phyloP scores from a whole-genome alignment of 2,329 filamentous ascomycete species.

The Septoria linicola region DNA sequence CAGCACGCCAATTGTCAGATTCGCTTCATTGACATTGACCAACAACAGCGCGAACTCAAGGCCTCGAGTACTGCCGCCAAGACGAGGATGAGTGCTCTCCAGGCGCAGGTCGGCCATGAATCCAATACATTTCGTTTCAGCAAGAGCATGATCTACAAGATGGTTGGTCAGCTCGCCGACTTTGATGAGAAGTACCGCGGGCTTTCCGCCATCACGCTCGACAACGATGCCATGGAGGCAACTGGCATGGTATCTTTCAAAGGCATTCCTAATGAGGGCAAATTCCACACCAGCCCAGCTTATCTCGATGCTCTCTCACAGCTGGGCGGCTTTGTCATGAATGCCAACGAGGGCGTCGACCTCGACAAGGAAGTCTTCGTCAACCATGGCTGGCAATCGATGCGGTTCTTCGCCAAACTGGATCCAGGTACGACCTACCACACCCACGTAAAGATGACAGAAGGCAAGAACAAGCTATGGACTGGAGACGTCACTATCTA shows the following conservation, averaged over 20 bases:
- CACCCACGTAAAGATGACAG: constrained; percentile 35
- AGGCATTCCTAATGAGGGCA: constrained; percentile 20
- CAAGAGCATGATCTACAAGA: constrained; percentile 20
- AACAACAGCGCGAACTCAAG: constrained; percentile 22
- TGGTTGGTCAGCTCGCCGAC: constrained; percentile 22
- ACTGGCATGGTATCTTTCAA: constrained; percentile 28
- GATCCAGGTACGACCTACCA: constrained; percentile 33
- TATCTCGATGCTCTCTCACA: constrained; percentile 43
- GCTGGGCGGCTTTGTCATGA: constrained; percentile 28
- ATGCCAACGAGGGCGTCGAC: constrained; percentile 32
- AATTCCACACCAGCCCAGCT: constrained; percentile 28
- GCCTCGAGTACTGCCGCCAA: constrained; percentile 24
- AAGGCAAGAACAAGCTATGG: constrained; percentile 37
- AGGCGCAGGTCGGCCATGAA: constrained; percentile 10
- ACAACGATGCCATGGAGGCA: constrained; percentile 39
- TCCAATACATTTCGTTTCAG: constrained; percentile 28
- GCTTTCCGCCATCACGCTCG: constrained; percentile 41
- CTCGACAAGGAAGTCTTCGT: constrained; percentile 37
- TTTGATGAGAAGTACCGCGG: constrained; percentile 36
- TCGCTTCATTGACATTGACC: constrained; percentile 29
- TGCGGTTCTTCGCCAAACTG: constrained; percentile 33
- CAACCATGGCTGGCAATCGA: constrained; percentile 38
- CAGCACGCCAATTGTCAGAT: constrained; percentile 17
- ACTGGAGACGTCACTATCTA: constrained; percentile 39
- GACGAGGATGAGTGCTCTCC: constrained; percentile 5